phyloP scores from a whole-genome alignment of 2,329 filamentous ascomycete species.

The Didymella exigua region DNA sequence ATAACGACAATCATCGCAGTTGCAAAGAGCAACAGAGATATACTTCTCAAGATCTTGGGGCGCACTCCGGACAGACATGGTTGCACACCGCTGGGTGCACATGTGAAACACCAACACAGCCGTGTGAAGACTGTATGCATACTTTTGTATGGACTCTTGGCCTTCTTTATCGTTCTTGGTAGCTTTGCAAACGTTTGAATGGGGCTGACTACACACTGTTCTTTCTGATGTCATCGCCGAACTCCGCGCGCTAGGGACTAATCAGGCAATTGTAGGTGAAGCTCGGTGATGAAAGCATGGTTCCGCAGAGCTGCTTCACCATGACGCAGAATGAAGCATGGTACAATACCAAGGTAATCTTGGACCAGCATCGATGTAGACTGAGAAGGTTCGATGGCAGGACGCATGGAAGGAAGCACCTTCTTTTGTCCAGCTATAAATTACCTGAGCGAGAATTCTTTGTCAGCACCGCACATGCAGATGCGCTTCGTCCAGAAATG shows the following conservation, averaged over 20 bases:
- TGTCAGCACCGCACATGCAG: conserved; percentile 12
- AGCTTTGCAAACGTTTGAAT: not conserved
- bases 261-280: not conserved
- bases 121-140: not conserved
- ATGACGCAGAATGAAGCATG: not conserved
- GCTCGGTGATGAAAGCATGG: not conserved
- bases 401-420: not conserved
- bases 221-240: not conserved
- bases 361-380: not conserved
- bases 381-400: not conserved
- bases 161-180: not conserved
- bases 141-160: not conserved
- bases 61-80: not conserved
- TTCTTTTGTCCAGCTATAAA: not conserved
- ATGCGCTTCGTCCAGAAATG: not conserved
- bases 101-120: conserved; percentile 9
- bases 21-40: not conserved
- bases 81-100: not conserved
- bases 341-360: not conserved
- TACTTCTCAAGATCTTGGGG: not conserved
- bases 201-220: not conserved
- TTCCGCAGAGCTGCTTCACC: not conserved
- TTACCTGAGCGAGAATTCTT: conserved; percentile 1
- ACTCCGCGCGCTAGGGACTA: conserved; percentile 12
- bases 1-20: not conserved